Base-by-base conservation (phyloP, 2,329 filamentous ascomycete species). In the Epicoccum nigrum region DNA sequence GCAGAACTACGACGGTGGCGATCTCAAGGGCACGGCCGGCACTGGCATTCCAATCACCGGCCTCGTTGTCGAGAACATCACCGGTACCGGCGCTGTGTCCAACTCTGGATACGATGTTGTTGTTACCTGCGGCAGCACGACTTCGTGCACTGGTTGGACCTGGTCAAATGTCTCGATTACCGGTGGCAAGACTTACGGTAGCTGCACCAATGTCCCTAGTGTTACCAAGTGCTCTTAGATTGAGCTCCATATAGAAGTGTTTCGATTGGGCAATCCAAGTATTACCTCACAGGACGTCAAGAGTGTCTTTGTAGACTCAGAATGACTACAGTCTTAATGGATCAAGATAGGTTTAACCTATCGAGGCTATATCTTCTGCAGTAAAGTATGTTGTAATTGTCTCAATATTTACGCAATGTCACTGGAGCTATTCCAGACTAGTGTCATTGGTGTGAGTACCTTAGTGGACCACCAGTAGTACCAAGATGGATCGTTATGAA, bases 91-190 rank as follows among this genome's bases (percentile, higher is more conserved):
- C 5, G 33, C 46, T 4, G 63, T 62, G 31, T 63, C 59, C 9
- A 74, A 69, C 3, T 69, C 65, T 2, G 53, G 79, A 28, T 68
- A 83, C 51, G 80, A 81, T 60, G 79, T 85, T 48, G 77, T 84
- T 13, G 65, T 78, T n/a, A 71, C 75, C 15, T 85, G 83, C 55
- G 83, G 78, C 7, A 71, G 64, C 25, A 79, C 76, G 27, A 73
- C 72, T 45, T 68, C 69, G 7, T 83, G 80, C 70, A 75, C 73
- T 5, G 73, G 77, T 67, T 86, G 82, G 81, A 80, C 76, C 7
- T 85, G 81, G 80, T 73, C 64, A 4, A 74, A 70, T 33, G 77
- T 81, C 43, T 31, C 35, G 5, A 56, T 72, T 13, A 66, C 68
- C n/a, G 68, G 69, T 25, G 78, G 78, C 15, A 69, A 72, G 62